phyloP scores from a whole-genome alignment of 331 rosid genomes.

The Telfairia occidentalis region DNA sequence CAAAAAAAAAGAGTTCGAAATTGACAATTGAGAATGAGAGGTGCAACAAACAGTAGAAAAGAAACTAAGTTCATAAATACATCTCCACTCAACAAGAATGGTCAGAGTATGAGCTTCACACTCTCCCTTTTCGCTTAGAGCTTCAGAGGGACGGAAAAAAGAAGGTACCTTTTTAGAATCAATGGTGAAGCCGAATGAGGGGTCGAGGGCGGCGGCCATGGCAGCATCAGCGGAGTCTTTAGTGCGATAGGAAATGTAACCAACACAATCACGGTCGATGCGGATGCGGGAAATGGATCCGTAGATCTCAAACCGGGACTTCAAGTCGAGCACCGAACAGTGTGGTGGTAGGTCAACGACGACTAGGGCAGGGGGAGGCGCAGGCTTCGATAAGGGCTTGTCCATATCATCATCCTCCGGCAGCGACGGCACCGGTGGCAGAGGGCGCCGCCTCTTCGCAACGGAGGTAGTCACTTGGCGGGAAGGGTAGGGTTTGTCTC shows the following conservation, averaged over 20 bases:
- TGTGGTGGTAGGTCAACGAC: conserved; percentile 53
- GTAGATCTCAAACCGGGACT: conserved; percentile 89
- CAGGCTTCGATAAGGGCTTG: conserved; percentile 33
- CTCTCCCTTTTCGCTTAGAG: no score
- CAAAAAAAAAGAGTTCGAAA: neutral
- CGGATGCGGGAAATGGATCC: conserved; percentile 87
- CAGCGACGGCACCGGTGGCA: conserved; percentile 31
- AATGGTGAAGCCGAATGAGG: conserved; percentile 60
- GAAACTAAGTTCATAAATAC: neutral
- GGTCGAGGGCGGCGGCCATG: conserved; percentile 49
- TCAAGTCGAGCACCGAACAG: conserved; percentile 84
- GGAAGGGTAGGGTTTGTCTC: conserved; percentile 52
- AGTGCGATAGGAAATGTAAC: conserved; percentile 48
- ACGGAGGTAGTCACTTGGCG: conserved; percentile 29
- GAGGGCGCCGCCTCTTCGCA: conserved; percentile 55
- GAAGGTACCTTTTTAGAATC: conserved; percentile 36
- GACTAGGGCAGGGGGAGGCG: conserved; percentile 72
- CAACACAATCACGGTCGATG: conserved; percentile 68
- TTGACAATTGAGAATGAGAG: neutral
- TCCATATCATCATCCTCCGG: conserved; percentile 22
- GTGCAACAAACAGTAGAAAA: neutral
- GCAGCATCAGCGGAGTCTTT: conserved; percentile 73
- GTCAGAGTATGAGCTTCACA: neutral
- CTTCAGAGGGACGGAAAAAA: neutral
- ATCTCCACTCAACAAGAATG: neutral